Percentiles rank a stretch among this genome's conserved stretches.
These are phyloP conservation scores for Crepidotus variabilis DNA, from an alignment of 768 basidiomycete species.

Conservation along the genomic window DNA sequence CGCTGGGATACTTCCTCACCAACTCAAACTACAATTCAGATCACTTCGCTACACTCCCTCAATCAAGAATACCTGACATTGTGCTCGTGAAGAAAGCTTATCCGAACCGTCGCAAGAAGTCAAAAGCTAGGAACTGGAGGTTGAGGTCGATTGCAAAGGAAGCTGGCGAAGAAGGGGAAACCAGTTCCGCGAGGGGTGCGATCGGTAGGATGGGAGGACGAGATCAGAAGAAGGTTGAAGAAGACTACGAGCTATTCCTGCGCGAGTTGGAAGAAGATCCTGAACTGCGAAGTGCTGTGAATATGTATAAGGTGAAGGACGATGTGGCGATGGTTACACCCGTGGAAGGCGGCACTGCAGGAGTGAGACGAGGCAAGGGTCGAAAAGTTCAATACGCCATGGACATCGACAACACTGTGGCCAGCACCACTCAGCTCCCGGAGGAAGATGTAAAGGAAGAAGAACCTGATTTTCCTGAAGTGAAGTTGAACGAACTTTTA, in stretches of 20 bases:
- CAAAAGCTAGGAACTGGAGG: constrained; percentile 79
- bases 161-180: constrained; percentile 82
- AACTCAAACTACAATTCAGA: constrained; percentile 93
- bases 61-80: constrained; percentile 79
- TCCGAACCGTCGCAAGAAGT: constrained; percentile 91
- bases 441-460: constrained; percentile 59
- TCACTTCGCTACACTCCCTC: constrained; percentile 66
- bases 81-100: constrained; percentile 95
- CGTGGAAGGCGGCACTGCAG: constrained; percentile 18
- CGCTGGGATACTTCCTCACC: constrained; percentile 85
- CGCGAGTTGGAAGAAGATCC: constrained; percentile 93
- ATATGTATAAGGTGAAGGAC: constrained; percentile 68
- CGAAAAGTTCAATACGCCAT: constrained; percentile 53
- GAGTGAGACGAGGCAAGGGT: constrained; percentile 30
- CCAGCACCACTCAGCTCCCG: constrained; percentile 21
- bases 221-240: constrained; percentile 89
- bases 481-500: constrained; percentile 79
- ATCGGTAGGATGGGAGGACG: constrained; percentile 87
- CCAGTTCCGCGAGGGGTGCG: constrained; percentile 74
- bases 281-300: constrained; percentile 82
- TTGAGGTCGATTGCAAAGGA: constrained; percentile 92
- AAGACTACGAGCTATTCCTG: constrained; percentile 96
- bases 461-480: constrained; percentile 86
- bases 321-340: constrained; percentile 53
- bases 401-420: constrained; percentile 58